Evolutionary conservation across 2,329 filamentous ascomycete genomes (phyloP).

Genomic region (Pseudogymnoascus sp.): DNA sequence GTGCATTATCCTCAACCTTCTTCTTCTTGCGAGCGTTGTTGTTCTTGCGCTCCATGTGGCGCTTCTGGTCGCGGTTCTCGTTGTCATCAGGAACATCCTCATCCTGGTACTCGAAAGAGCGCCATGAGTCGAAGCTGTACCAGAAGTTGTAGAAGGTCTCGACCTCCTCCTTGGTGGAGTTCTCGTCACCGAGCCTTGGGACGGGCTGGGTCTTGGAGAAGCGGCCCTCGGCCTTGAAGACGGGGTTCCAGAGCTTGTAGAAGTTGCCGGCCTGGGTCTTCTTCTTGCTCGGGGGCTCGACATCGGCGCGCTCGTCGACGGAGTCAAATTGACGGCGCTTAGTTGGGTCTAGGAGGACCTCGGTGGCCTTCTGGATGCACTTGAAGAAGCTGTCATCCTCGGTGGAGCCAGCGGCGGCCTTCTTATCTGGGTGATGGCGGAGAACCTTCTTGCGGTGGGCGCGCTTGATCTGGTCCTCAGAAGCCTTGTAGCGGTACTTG

Average conservation of each 20-base stretch:
- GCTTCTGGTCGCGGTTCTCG: conserved; percentile 98
- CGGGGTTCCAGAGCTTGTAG: conserved; percentile 87
- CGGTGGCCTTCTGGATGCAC: conserved; percentile 97
- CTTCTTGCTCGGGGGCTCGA: conserved; percentile 90
- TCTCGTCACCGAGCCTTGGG: conserved; percentile 73
- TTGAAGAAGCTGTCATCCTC: conserved; percentile 99
- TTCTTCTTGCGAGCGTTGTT: conserved; percentile 96
- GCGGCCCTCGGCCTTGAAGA: conserved; percentile 85
- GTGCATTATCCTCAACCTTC: conserved; percentile 94
- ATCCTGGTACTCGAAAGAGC: conserved; percentile 94
- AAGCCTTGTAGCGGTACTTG: conserved; percentile 86
- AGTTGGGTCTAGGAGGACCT: conserved; percentile 82
- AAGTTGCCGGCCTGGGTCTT: conserved; percentile 76
- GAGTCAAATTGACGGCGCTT: conserved; percentile 95
- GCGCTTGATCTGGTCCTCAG: conserved; percentile 96
- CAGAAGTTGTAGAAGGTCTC: conserved; percentile 99
- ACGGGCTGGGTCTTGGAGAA: conserved; percentile 91
- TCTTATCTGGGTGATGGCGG: conserved; percentile 98
- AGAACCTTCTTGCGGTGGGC: conserved; percentile 99
- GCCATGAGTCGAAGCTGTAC: conserved; percentile 99
- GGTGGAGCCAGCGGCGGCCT: conserved; percentile 75
- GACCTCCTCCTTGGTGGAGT: conserved; percentile 79
- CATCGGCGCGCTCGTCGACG: conserved; percentile 86
- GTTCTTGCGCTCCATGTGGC: conserved; percentile 97
- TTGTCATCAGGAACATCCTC: conserved; percentile 98